Evolutionary conservation across 345 rosid genomes (phyloP).

Genomic region (Euclidium syriacum): DNA sequence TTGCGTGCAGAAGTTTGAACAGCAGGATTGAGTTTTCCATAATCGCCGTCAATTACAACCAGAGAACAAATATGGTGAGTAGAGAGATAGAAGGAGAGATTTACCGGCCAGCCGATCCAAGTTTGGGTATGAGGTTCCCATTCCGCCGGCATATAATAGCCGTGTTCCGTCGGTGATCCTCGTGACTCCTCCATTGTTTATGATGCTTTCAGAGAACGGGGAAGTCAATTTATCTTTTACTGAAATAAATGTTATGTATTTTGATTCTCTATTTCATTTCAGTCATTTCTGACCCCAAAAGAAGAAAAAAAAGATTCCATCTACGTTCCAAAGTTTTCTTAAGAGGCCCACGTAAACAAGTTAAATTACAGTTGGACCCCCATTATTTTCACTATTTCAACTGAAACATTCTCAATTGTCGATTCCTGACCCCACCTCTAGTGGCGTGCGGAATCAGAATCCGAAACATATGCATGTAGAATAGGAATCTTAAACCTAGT

Average conservation of each 20-base stretch:
- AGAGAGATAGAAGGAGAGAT: conserved; percentile 6
- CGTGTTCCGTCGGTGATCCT: conserved; percentile 55
- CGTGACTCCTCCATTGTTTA: conserved; percentile 33
- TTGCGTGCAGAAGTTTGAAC: not conserved
- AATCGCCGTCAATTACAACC: not conserved
- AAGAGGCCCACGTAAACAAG: not conserved
- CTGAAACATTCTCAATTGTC: not conserved
- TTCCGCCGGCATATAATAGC: conserved; percentile 90
- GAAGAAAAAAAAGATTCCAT: not conserved
- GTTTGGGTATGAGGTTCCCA: conserved; percentile 87
- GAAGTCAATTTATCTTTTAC: too few species aligned
- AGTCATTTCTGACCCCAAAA: too few species aligned
- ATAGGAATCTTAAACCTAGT: not conserved
- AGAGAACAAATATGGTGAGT: not conserved
- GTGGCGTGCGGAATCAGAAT: conserved; percentile 15
- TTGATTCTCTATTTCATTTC: too few species aligned
- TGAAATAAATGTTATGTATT: too few species aligned
- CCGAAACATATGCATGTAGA: not conserved
- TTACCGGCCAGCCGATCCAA: conserved; percentile 99
- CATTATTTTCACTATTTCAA: not conserved
- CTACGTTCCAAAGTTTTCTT: not conserved
- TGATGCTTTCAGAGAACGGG: too few species aligned
- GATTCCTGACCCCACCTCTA: not conserved
- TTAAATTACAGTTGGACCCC: conserved; percentile 3
- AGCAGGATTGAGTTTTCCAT: not conserved